phyloP scores from a whole-genome alignment of 495 filamentous ascomycete genomes.

The Tetracladium setigerum region DNA sequence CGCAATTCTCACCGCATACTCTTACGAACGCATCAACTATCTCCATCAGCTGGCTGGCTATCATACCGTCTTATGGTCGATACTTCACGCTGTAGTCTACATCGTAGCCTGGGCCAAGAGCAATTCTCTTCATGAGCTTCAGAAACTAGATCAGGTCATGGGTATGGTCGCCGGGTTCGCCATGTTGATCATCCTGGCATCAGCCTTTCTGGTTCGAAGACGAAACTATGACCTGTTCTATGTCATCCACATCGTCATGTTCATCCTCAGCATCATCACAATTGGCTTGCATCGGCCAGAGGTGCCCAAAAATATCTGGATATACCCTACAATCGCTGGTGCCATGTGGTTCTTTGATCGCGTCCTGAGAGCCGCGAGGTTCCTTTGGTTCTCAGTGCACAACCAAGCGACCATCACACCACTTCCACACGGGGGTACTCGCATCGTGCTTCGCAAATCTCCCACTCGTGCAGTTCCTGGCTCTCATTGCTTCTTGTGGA shows the following conservation, averaged over 20 bases:
- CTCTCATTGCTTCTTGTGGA: conserved; percentile 55
- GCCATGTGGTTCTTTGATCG: conserved; percentile 46
- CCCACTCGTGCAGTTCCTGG: conserved; percentile 39
- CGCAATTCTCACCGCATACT: conserved; percentile 46
- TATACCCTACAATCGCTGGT: conserved; percentile 37
- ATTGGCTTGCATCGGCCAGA: conserved; percentile 47
- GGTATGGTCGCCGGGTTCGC: conserved; percentile 43
- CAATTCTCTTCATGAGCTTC: conserved; percentile 23
- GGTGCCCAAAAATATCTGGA: conserved; percentile 27
- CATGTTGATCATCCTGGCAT: conserved; percentile 31
- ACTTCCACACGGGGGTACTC: conserved; percentile 47
- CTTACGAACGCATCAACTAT: conserved; percentile 53
- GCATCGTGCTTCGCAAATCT: conserved; percentile 42
- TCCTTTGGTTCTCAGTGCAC: conserved; percentile 42
- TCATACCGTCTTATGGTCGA: conserved; percentile 35
- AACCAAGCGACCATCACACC: conserved; percentile 47
- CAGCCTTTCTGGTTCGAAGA: conserved; percentile 25
- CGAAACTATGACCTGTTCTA: conserved; percentile 53
- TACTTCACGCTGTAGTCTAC: conserved; percentile 39
- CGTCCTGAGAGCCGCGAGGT: conserved; percentile 36
- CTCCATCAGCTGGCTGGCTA: conserved; percentile 53
- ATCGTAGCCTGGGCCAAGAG: conserved; percentile 23
- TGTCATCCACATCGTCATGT: conserved; percentile 43
- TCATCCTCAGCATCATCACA: conserved; percentile 40
- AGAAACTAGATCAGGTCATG: conserved; percentile 30